Evolutionary conservation across 345 rosid genomes (phyloP), one percentile per base, ranked within the genome.

Genomic region (Raphanus sativus): DNA sequence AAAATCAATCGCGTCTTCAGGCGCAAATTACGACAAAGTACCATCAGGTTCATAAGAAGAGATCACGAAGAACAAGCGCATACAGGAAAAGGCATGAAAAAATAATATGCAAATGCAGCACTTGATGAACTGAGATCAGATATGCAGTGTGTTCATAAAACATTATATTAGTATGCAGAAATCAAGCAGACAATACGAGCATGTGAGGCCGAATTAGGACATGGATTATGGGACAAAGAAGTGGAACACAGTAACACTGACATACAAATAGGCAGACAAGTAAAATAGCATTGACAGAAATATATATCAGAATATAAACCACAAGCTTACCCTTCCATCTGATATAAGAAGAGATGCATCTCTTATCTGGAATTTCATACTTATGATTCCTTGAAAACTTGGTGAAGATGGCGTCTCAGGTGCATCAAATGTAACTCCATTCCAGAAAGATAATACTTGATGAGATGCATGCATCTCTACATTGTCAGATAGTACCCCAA

Each of bases 281-380:
- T 62, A 10, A 10, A 76, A 62, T 62, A 62, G 64, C 2, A 15
- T 29, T 29, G 59, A 60, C 54, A 65, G 61, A 77, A 12, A 48
- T 21, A 67, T 21, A 67, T 30, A 70, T 71, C 42, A 78, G 77
- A 6, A 72, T 8, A 61, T 34, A 67, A 73, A 36, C 65, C 58
- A 65, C 15, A 55, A 65, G 55, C 84, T 13, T 89, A 94, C 98
- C 94, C 89, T 88, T 84, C 91, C 97, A 85, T 91, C 98, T 78
- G 94, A 89, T 75, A 91, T 79, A 69, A 90, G 86, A 72, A 91
- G 80, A 70, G 96, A 91, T 30, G 75, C 78, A 75, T 89, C 89
- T 84, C 84, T 87, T 12, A 86, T 74, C 81, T 85, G 87, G 67
- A 89, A 38, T 67, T 82, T 85, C 17, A 87, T 63, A 65, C 83